Evolutionary conservation across 176 grass and related monocot species (phyloP), one percentile per base, ranked within the genome.

Genomic region (Bolboschoenus planiculmis): DNA sequence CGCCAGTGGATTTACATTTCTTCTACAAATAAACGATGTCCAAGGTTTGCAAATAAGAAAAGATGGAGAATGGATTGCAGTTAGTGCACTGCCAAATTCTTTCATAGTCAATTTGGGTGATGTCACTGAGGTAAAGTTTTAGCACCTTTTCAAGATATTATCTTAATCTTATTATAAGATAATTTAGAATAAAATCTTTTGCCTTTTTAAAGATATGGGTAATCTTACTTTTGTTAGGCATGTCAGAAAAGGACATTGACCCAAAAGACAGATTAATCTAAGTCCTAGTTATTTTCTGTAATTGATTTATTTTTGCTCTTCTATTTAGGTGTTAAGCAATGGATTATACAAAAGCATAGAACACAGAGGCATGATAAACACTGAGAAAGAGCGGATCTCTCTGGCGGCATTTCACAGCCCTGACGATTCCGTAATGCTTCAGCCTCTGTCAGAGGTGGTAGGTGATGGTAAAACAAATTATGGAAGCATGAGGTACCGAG

Each of bases 41-140:
- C 79, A 87, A 15, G 88, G 90, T 11, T 51, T 96, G 18, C 86
- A 96, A 23, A 87, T 96, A 60, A 92, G 61, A 70, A 88, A 84
- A 72, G 72, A 89, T 23, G 86, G 83, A 13, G 56, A 78, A 36
- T 97, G 94, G 92, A 56, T 94, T n/a, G 24, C 76, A 0, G 80
- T 86, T 5, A 26, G 83, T 10, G 60, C 87, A 7, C 15, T 91
- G 10, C 74, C 58, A 7, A 78, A 13, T 56, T 79, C 83, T 39
- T 35, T 91, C 57, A 21, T 83, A 0, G 92, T 85, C 8, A 91
- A 94, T 40, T 63, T 91, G 7, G 85, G 92, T 4, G 83, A 94
- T 29, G 7, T 15, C 31, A 51, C 87, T 33, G 89, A 94, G 92
- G 92, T 91, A 85, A 86, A 53, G 7, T 55, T 55, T 48, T 39